Conservation (phyloP, 2,329 filamentous ascomycete genomes). For the Phialophora tarda region DNA sequence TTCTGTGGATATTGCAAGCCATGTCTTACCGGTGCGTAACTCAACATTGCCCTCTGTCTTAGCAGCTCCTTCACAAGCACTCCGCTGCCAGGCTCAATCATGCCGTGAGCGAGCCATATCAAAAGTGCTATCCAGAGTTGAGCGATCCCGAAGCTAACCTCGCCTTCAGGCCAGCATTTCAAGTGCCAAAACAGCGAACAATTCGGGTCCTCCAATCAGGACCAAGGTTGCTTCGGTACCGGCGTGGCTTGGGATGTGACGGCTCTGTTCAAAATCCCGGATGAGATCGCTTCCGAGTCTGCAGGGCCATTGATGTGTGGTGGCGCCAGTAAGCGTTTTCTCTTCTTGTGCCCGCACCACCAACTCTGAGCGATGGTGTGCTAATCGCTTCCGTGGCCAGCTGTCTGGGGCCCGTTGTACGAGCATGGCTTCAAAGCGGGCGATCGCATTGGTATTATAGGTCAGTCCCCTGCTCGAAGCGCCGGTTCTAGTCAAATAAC, state of each 20-base stretch:
- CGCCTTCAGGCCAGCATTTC: conserved; percentile 41
- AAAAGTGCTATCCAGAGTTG: not conserved
- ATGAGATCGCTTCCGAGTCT: conserved; percentile 25
- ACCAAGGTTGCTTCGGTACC: conserved; percentile 36
- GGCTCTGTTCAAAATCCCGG: conserved; percentile 34
- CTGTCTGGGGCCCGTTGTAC: conserved; percentile 35
- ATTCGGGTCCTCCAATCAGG: conserved; percentile 32
- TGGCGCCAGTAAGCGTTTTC: conserved; percentile 30
- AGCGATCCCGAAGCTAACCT: not conserved
- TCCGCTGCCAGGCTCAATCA: too few species aligned
- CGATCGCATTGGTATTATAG: conserved; percentile 68
- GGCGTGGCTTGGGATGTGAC: conserved; percentile 35
- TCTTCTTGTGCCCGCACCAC: not conserved
- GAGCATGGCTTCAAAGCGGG: conserved; percentile 27
- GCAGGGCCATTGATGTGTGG: conserved; percentile 36
- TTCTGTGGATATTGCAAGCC: conserved; percentile 35
- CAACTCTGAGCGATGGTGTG: not conserved
- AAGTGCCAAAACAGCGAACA: conserved; percentile 36
- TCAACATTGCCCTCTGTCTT: not conserved
- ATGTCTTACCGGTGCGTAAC: conserved; percentile 39
- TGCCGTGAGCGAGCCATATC: not conserved
- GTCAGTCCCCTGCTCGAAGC: not conserved
- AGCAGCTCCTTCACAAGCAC: not conserved
- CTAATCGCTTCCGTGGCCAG: conserved; percentile 8
- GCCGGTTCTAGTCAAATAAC: not conserved